Evolutionary conservation across 139 green algal genomes (phyloP), one percentile per base, ranked within the genome.

Genomic region (Astrephomene gubernaculifera): DNA sequence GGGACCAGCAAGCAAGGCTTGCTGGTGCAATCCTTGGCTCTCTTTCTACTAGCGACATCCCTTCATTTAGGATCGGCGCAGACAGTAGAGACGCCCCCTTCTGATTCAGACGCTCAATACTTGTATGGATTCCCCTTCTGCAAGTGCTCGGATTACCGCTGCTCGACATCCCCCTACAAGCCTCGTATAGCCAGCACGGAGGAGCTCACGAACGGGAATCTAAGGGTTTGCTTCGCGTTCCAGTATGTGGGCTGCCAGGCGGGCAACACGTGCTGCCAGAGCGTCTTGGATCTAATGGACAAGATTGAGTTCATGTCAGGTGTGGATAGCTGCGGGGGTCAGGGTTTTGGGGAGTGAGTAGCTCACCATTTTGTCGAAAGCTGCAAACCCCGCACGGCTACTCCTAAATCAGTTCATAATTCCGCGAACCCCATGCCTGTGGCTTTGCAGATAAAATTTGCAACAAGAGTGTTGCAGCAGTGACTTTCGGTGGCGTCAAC

Each of bases 231-330:
- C 78, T 84, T 84, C 78, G 14, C 19, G 1, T 84, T 84, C 27
- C 1, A 38, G 31, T 61, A 84, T 31, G 4, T 67, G 2, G 78
- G 63, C 63, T 84, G 78, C 64, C 63, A 60, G 43, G 24, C n/a
- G 4, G 61, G 43, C 4, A 74, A 84, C 31, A 12, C n/a, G 5
- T 84, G 78, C 78, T 84, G 78, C 41, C 35, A 74, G 41, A 84
- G 41, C 61, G 35, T 84, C 22, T 43, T 49, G 19, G 21, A 52
- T 8, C 7, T 38, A 1, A 65, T 84, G 78, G 67, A 36, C 9
- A 84, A 84, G 43, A 22, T 84, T 21, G 78, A 84, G 78, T 65
- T 84, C 45, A 65, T 80, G 71, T n/a, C 45, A 80, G 71, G 71
- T 65, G 6, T 22, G 71, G 44, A 19, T 22, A 65, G 19, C n/a